These are phyloP conservation scores for Noccaea caerulescens DNA, from an alignment of 345 rosid genomes.

Conservation along the genomic window DNA sequence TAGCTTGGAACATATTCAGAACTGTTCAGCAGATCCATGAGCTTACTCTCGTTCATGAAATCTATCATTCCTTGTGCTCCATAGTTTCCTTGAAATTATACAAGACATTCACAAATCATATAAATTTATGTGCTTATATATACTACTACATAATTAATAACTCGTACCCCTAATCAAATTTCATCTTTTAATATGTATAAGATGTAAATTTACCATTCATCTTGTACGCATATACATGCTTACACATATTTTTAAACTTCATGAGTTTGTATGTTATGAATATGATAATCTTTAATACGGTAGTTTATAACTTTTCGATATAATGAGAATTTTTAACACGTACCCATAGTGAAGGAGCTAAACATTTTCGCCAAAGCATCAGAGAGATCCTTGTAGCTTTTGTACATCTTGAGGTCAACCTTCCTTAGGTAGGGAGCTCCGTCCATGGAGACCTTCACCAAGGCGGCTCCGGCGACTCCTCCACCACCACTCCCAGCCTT, in stretches of 20 bases:
- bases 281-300: neutral
- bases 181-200: neutral
- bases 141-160: conserved; percentile 8
- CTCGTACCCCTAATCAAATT: neutral
- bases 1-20: conserved; percentile 94
- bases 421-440: conserved; percentile 97
- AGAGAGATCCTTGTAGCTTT: conserved; percentile 82
- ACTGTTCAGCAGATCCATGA: conserved; percentile 87
- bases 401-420: conserved; percentile 91
- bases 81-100: conserved; percentile 42
- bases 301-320: neutral
- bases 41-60: conserved; percentile 95
- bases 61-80: conserved; percentile 87
- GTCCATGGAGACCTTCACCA: conserved; percentile 96
- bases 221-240: neutral
- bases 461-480: conserved; percentile 52
- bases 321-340: neutral
- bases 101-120: conserved; percentile 31
- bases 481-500: conserved; percentile 45
- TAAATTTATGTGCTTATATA: conserved; percentile 27
- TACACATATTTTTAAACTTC: neutral
- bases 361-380: conserved; percentile 92
- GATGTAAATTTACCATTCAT: conserved; percentile 2
- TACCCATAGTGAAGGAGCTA: conserved; percentile 97
- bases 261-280: neutral